phyloP scores from a whole-genome alignment of 2,329 filamentous ascomycete species.

The Fusarium sp. region DNA sequence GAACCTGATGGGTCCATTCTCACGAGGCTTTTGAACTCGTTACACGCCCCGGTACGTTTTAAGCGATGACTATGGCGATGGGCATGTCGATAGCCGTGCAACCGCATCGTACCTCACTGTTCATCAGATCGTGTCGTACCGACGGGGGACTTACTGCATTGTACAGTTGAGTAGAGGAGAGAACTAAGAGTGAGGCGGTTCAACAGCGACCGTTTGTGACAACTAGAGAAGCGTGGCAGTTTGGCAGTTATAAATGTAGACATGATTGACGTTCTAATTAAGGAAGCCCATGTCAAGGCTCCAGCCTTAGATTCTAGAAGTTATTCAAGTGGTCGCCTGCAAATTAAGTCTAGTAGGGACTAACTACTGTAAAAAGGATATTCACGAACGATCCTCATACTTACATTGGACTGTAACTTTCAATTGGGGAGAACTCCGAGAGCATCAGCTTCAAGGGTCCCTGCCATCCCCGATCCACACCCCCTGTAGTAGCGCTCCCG shows the following conservation, averaged over 20 bases:
- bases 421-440: background rate
- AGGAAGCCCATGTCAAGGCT: constrained; percentile 4
- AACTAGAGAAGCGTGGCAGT: background rate
- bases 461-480: background rate
- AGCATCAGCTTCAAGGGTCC: background rate
- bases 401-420: background rate
- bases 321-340: background rate
- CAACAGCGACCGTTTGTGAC: constrained; percentile 9
- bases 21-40: background rate
- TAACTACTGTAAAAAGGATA: background rate
- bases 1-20: background rate
- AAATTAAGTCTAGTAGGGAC: background rate
- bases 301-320: background rate
- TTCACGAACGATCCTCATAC: background rate
- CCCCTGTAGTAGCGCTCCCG: background rate
- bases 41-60: constrained; percentile 10
- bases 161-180: background rate
- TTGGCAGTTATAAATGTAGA: constrained; percentile 20
- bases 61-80: constrained; percentile 14
- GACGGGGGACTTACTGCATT: background rate
- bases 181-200: constrained; percentile 23
- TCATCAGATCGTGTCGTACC: constrained; percentile 30
- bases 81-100: constrained; percentile 28
- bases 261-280: constrained; percentile 15
- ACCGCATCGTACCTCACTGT: constrained; percentile 30